Base-by-base conservation (phyloP, 352 stramenopile species). In the Phytophthora sojae region DNA sequence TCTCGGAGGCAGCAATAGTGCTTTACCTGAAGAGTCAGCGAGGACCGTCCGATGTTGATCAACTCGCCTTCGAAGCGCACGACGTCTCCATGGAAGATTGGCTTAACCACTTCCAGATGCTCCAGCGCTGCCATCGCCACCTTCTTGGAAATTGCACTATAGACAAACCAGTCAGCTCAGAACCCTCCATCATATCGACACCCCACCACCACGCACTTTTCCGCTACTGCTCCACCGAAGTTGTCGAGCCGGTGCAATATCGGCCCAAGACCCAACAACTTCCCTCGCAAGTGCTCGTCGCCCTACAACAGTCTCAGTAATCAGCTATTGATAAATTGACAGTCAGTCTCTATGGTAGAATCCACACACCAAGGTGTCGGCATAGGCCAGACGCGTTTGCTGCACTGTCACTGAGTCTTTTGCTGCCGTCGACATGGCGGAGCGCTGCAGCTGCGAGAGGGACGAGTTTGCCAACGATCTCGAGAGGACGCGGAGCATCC, bases 181-280 rank as follows among this genome's bases (percentile, higher is more conserved):
- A 5, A 29, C n/a, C 19, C 9, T 2, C 47, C 47, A 8, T 8
- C 47, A 26, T 3, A 6, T 21, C n/a, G 9, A 49, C 37, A 45
- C n/a, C 30, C 30, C 30, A 65, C 4, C 25, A 21, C 42, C 9
- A 68, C 52, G 50, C 69, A 83, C 72, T 81, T 76, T 62, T 68
- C 69, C 39, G 75, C 69, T 21, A 84, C 75, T 49, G 75, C 71
- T 12, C 78, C 73, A 7, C 71, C 76, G 47, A 88, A 73, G 35
- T 75, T 72, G 57, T 86, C 79, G 54, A 89, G 79, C 59, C 79
- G 77, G 64, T 85, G 79, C 54, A 89, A 64, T 37, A 89, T 77
- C 26, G 77, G 81, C 2, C 81, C 81, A 12, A 81, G 83, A 32
- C 81, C 79, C 7, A 89, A 68, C 58, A 82, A 23, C 49, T 86